A percentile compares a stretch with the other conserved stretches of the same genome.
Conservation (phyloP, 148 eudicot genomes). For the Cornus controversa region DNA sequence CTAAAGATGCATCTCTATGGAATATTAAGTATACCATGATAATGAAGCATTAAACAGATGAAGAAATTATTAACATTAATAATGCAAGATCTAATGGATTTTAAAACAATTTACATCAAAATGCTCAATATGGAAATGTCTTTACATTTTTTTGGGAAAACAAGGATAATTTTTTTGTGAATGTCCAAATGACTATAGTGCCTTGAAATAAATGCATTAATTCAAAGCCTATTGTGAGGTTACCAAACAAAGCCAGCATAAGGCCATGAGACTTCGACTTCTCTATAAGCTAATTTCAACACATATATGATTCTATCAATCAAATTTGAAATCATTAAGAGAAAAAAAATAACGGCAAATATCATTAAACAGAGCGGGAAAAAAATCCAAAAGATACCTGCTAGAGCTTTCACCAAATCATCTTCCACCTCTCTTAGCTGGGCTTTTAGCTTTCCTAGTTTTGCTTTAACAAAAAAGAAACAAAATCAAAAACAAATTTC, state of each 20-base stretch:
- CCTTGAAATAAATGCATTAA: neutral
- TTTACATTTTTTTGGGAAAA: too few relatives aligned
- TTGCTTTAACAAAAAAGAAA: slow-evolving; percentile 23
- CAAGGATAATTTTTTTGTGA: too few relatives aligned
- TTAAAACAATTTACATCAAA: too few relatives aligned
- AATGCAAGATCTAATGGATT: too few relatives aligned
- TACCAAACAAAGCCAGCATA: neutral
- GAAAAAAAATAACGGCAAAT: neutral
- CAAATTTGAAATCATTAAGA: neutral
- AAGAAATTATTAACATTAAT: too few relatives aligned
- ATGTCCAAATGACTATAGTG: neutral
- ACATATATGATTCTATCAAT: neutral
- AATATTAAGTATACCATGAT: too few relatives aligned
- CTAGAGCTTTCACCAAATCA: slow-evolving; percentile 66
- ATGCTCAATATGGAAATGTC: too few relatives aligned
- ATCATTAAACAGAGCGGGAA: neutral
- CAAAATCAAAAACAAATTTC: neutral
- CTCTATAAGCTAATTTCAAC: neutral
- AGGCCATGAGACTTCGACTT: neutral
- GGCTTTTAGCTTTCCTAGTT: slow-evolving; percentile 65
- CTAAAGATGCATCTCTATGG: too few relatives aligned
- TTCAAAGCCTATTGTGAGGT: neutral
- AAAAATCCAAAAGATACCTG: slow-evolving; percentile 47
- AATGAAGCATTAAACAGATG: too few relatives aligned
- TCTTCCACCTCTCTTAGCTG: slow-evolving; percentile 72